Conservation (phyloP, 371 early-diverging fungal species). For the Mucor ambiguus region DNA sequence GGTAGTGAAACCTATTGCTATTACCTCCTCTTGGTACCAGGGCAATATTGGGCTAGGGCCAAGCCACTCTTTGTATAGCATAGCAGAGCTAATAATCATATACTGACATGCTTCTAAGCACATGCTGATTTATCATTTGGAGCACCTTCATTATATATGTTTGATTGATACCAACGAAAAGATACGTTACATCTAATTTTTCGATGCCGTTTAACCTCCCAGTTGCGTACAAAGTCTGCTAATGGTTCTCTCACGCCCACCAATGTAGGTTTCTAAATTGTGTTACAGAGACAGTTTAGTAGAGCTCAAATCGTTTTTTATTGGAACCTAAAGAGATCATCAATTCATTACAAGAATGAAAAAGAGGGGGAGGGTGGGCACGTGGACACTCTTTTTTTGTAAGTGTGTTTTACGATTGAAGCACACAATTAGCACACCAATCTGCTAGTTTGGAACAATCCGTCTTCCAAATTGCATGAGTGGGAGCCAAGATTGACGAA, state of each 20-base stretch:
- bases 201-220: conserved; percentile 1
- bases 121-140: not conserved
- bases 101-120: not conserved
- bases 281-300: not conserved
- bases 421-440: conserved; percentile 24
- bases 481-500: conserved; percentile 15
- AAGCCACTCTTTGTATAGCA: not conserved
- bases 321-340: conserved; percentile 1
- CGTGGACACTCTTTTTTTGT: not conserved
- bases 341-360: not conserved
- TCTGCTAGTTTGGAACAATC: conserved; percentile 20
- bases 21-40: not conserved
- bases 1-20: not conserved
- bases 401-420: not conserved
- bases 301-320: not conserved
- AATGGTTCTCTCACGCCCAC: conserved; percentile 4
- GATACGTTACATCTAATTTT: not conserved
- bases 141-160: not conserved
- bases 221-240: not conserved
- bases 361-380: not conserved
- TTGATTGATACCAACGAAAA: not conserved
- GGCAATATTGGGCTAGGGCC: not conserved
- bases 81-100: not conserved
- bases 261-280: not conserved
- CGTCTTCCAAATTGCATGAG: conserved; percentile 16